These are phyloP conservation scores for Xerocomellus dryophilus DNA, from an alignment of 768 basidiomycete species.

Conservation along the genomic window DNA sequence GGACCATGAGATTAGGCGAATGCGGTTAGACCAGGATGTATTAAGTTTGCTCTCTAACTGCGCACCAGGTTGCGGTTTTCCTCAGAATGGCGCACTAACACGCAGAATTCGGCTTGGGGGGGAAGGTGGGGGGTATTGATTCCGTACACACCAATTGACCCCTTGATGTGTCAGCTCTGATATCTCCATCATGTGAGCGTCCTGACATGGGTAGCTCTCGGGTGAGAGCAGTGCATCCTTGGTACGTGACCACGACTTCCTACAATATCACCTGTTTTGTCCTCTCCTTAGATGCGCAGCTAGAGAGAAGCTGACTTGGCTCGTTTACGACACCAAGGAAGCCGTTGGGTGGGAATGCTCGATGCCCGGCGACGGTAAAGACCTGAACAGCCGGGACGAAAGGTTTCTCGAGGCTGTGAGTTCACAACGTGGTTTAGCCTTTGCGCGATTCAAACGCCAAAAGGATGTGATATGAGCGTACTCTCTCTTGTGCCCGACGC, in stretches of 20 bases:
- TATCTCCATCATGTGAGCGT: conserved; percentile 1
- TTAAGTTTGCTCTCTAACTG: conserved; percentile 14
- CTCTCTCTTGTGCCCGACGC: background rate
- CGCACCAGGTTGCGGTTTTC: background rate
- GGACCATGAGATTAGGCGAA: conserved; percentile 2
- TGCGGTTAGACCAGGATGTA: conserved; percentile 1
- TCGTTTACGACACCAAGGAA: conserved; percentile 16
- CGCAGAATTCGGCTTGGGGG: background rate
- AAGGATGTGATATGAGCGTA: background rate
- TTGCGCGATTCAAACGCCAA: conserved; percentile 2
- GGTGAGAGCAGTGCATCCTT: background rate
- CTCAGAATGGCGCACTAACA: background rate
- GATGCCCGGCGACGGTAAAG: background rate
- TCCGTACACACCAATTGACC: conserved; percentile 11
- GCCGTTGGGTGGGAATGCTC: conserved; percentile 1
- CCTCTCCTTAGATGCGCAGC: conserved; percentile 3
- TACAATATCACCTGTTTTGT: conserved; percentile 20
- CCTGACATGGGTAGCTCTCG: conserved; percentile 12
- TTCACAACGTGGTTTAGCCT: conserved; percentile 26
- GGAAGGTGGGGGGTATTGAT: conserved; percentile 2
- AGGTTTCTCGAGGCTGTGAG: background rate
- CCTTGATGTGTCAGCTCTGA: conserved; percentile 17
- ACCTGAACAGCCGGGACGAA: background rate
- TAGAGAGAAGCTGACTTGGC: conserved; percentile 9
- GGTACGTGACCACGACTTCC: conserved; percentile 14